These are phyloP conservation scores for Phytophthora agathidicida DNA, from an alignment of 352 stramenopile genomes.

Conservation along the genomic window DNA sequence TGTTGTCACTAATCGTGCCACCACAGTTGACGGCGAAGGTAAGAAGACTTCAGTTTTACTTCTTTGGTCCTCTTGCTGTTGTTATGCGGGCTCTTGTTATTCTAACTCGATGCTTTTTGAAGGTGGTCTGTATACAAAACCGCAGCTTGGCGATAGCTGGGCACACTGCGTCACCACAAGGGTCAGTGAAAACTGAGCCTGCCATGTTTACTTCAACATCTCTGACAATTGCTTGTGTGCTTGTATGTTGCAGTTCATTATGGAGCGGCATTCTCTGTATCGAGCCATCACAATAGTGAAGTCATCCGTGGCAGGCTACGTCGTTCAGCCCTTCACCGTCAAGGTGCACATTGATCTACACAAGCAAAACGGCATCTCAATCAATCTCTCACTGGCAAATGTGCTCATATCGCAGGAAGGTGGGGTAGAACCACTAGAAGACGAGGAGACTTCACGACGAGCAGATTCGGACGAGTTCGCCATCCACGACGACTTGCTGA, in stretches of 20 bases:
- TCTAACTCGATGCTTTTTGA: conserved; percentile 11
- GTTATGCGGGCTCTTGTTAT: not conserved
- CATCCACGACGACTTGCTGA: conserved; percentile 63
- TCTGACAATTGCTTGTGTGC: conserved; percentile 6
- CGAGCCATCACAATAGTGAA: conserved; percentile 70
- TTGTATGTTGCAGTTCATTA: conserved; percentile 51
- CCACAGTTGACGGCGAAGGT: conserved; percentile 44
- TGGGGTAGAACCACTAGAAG: conserved; percentile 44
- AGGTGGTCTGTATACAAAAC: conserved; percentile 66
- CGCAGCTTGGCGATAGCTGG: conserved; percentile 71
- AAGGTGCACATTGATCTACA: conserved; percentile 40
- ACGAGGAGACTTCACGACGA: conserved; percentile 19
- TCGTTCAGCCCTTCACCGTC: conserved; percentile 71
- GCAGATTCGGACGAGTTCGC: conserved; percentile 40
- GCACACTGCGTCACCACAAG: conserved; percentile 71
- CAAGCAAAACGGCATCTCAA: not conserved
- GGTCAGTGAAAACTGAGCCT: conserved; percentile 22
- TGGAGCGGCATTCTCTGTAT: conserved; percentile 60
- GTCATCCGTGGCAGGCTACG: conserved; percentile 55
- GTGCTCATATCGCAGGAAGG: conserved; percentile 36
- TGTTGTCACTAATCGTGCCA: conserved; percentile 70
- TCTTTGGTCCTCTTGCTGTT: not conserved
- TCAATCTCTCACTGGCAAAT: not conserved
- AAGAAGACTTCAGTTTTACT: not conserved
- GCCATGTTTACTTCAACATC: conserved; percentile 12